Conservation (phyloP, 83 land plant genomes). For the Picea engelmannii region DNA sequence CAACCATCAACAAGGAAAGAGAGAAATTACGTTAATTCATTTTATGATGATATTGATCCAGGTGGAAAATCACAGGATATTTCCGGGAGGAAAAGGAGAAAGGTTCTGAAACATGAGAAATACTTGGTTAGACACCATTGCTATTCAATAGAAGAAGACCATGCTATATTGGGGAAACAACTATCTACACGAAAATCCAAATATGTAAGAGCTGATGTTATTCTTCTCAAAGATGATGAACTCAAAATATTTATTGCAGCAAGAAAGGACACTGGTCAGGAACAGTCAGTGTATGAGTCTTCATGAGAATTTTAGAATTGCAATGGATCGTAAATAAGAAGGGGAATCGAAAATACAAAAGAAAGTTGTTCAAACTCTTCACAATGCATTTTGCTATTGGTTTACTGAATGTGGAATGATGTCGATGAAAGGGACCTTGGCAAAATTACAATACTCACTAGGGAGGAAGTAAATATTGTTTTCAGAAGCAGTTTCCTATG, state of each 20-base stretch:
- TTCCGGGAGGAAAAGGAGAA: neutral
- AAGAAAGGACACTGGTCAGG: slow-evolving; percentile 34
- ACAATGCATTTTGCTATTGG: slow-evolving; percentile 54
- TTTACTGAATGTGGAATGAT: slow-evolving; percentile 61
- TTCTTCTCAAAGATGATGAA: slow-evolving; percentile 9
- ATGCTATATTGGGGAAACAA: neutral
- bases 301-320: slow-evolving; percentile 46
- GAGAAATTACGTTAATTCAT: neutral
- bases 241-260: slow-evolving; percentile 49
- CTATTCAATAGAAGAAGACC: neutral
- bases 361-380: slow-evolving; percentile 32
- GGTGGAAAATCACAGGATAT: neutral
- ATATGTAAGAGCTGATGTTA: neutral
- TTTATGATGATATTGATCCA: neutral
- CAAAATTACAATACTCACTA: slow-evolving; percentile 14
- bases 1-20: neutral
- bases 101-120: neutral
- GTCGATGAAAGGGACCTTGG: neutral
- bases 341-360: slow-evolving; percentile 6
- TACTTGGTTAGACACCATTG: neutral
- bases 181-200: no score
- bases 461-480: slow-evolving; percentile 24
- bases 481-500: slow-evolving; percentile 57
- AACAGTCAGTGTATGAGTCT: slow-evolving; percentile 40
- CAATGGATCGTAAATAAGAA: slow-evolving; percentile 9